Conservation (phyloP, 257 asterid species). For the Plantago ovata region DNA sequence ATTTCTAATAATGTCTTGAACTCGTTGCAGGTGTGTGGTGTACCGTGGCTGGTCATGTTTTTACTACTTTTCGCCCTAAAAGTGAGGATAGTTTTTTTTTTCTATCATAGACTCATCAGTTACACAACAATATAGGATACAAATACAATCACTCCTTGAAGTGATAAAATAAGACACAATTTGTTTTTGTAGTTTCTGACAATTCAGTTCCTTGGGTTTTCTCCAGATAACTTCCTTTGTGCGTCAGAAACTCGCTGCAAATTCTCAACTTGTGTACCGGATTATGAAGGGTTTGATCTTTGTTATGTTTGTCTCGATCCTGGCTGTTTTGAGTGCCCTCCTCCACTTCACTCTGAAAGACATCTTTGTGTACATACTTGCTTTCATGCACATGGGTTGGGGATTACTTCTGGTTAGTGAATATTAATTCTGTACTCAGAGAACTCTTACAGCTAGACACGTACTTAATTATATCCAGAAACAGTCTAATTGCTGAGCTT, state of each 20-base stretch:
- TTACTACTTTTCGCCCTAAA: conserved; percentile 82
- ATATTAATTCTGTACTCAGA: neutral
- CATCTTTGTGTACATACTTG: conserved; percentile 78
- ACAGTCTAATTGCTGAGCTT: too few species aligned
- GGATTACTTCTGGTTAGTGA: conserved; percentile 84
- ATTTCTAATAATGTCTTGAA: conserved; percentile 17
- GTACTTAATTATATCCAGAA: too few species aligned
- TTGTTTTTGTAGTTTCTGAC: neutral
- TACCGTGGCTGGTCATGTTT: conserved; percentile 90
- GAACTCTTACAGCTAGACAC: too few species aligned
- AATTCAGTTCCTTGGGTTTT: conserved; percentile 8
- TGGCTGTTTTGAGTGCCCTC: conserved; percentile 65
- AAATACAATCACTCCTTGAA: too few species aligned
- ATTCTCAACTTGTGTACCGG: conserved; percentile 87
- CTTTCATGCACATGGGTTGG: conserved; percentile 99
- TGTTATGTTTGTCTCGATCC: conserved; percentile 62
- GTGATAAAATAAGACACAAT: too few species aligned
- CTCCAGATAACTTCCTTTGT: conserved; percentile 81
- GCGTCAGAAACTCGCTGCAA: conserved; percentile 81
- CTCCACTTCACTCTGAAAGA: conserved; percentile 76
- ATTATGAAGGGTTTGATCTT: conserved; percentile 91
- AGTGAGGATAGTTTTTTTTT: conserved; percentile 39
- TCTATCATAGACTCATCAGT: neutral
- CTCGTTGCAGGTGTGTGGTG: conserved; percentile 70
- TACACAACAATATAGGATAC: too few species aligned